Percentiles rank a stretch among this genome's conserved stretches.
phyloP scores from a whole-genome alignment of 1,139 yeast genomes.

The Candida buenavistaensis region DNA sequence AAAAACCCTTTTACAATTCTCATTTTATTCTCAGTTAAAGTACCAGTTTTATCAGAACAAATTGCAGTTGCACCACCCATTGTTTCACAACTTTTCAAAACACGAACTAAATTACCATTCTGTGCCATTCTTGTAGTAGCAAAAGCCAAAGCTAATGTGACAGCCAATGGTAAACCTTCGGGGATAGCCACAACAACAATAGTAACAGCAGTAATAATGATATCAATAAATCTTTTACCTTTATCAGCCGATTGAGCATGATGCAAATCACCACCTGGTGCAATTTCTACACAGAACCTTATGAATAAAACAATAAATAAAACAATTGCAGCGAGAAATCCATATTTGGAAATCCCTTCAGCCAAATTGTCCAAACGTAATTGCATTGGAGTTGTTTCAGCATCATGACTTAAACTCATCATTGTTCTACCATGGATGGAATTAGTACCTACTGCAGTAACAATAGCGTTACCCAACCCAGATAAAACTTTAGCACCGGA shows the following conservation, averaged over 20 bases:
- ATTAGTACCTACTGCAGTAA: conserved; percentile 86
- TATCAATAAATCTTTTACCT: conserved; percentile 81
- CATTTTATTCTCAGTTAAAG: conserved; percentile 91
- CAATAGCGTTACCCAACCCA: conserved; percentile 84
- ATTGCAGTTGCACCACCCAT: conserved; percentile 99
- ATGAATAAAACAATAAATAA: conserved; percentile 78
- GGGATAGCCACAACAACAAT: conserved; percentile 97
- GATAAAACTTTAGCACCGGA: conserved; percentile 89
- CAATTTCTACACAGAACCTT: conserved; percentile 69
- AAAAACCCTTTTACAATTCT: conserved; percentile 76
- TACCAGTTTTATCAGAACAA: conserved; percentile 97
- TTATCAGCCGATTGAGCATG: conserved; percentile 62
- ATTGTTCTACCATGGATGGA: conserved; percentile 92
- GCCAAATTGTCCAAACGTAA: conserved; percentile 79
- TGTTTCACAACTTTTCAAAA: conserved; percentile 90
- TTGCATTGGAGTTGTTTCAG: conserved; percentile 89
- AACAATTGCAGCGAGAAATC: conserved; percentile 78
- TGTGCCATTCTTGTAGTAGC: conserved; percentile 98
- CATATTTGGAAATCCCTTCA: conserved; percentile 91
- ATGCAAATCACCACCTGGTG: conserved; percentile 49
- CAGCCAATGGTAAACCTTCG: conserved; percentile 96
- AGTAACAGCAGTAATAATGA: conserved; percentile 87
- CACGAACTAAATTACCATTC: conserved; percentile 95
- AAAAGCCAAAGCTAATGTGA: conserved; percentile 92
- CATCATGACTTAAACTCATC: conserved; percentile 70